Evolutionary conservation across 768 basidiomycete genomes (phyloP), one percentile per base, ranked within the genome.

Genomic region (Russula sp.): DNA sequence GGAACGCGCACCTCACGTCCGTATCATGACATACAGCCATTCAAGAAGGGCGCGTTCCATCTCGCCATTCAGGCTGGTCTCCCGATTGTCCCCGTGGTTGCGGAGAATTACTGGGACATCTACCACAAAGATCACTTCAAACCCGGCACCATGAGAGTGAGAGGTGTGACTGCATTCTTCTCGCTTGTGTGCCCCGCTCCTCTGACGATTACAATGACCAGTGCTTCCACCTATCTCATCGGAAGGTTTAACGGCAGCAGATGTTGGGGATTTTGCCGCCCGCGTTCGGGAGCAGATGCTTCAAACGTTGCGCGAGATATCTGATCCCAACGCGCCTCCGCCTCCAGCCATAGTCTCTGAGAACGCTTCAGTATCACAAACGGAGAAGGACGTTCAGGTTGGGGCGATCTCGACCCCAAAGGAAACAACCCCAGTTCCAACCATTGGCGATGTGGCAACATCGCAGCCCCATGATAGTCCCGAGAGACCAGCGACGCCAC

Each of bases 31-130:
- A 75, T 99, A 71, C 78, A 90, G 6, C 88, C 92, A 3, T 87
- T 99, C 78, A 99, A 99, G 80, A 99, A 98, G 74, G 97, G 97
- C 43, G 95, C 93, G 3, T 98, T 98, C 79, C 94, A 98, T 71
- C 81, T 98, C 53, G 97, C 97, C 34, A 81, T 98, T 29, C 87
- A 94, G 74, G 86, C 92, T 13, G 85, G 88, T 35, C 81, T 98
- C 49, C 96, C 97, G 7, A 87, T 99, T 69, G 82, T 91, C 35
- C 96, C 97, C 7, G 82, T 99, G 55, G 87, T 98, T 2, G 84
- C 85, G 55, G 93, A 98, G 77, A 98, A 98, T 73, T 99, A 98
- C 72, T 90, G 90, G 81, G 75, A 83, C 64, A 67, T 96, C 49
- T 98, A 97, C 73, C 85, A 83, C 69, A 81, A 84, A 64, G 87